A percentile compares a stretch with the other conserved stretches of the same genome.
Conservation (phyloP, 371 early-diverging fungal genomes). For the Amoeboaphelidium occidentale region DNA sequence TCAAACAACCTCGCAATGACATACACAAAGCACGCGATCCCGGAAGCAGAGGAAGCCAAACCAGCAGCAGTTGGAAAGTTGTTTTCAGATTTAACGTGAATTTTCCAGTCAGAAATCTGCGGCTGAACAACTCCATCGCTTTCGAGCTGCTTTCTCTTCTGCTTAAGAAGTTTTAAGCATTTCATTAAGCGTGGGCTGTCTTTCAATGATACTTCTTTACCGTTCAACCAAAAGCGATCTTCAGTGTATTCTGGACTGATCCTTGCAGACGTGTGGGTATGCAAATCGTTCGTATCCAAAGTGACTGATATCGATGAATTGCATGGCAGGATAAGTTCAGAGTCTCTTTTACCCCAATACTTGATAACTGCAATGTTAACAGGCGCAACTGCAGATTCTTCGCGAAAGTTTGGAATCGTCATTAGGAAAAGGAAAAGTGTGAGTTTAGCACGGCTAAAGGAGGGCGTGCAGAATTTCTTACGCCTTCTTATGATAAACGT, state of each 20-base stretch:
- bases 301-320: slow-evolving; percentile 92
- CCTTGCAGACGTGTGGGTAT: slow-evolving; percentile 71
- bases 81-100: slow-evolving; percentile 79
- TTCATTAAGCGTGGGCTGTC: too few species aligned
- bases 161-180: too few species aligned
- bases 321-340: slow-evolving; percentile 69
- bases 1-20: slow-evolving; percentile 49
- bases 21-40: slow-evolving; percentile 78
- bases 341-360: slow-evolving; percentile 93
- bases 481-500: too few species aligned
- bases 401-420: too few species aligned
- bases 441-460: too few species aligned
- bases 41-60: slow-evolving; percentile 96
- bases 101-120: slow-evolving; percentile 9
- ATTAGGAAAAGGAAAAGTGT: too few species aligned
- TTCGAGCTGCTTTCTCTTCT: slow-evolving; percentile 7
- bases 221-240: slow-evolving; percentile 78
- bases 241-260: slow-evolving; percentile 30
- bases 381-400: slow-evolving; percentile 28
- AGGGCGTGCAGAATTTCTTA: too few species aligned
- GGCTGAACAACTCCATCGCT: slow-evolving; percentile 12
- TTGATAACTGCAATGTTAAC: slow-evolving; percentile 98
- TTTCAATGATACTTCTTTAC: slow-evolving; percentile 51
- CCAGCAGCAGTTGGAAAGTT: slow-evolving; percentile 98
- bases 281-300: slow-evolving; percentile 79